These are phyloP conservation scores for Podaxis pistillaris DNA, from an alignment of 768 basidiomycete genomes.

Conservation along the genomic window DNA sequence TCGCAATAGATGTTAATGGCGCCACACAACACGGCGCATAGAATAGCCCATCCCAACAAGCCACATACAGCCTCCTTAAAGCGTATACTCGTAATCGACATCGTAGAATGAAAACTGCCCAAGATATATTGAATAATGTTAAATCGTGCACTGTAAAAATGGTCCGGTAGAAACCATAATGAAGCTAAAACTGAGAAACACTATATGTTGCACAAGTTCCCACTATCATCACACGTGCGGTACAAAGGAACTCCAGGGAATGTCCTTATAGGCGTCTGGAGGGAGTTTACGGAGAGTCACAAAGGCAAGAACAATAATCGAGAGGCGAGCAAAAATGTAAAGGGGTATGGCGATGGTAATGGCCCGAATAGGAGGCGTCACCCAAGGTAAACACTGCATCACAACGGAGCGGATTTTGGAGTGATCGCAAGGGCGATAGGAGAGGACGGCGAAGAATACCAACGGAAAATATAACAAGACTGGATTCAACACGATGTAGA, in stretches of 20 bases:
- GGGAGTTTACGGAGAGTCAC: neutral
- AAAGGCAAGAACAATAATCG: neutral
- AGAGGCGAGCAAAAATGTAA: slow-evolving; percentile 1
- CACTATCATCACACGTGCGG: neutral
- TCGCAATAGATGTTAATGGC: neutral
- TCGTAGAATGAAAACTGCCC: neutral
- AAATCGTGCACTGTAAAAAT: too few relatives aligned
- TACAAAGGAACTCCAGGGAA: slow-evolving; percentile 1
- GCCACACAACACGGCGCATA: neutral
- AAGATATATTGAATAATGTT: too few relatives aligned
- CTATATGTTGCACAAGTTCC: neutral
- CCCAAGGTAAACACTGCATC: neutral
- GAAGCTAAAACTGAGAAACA: too few relatives aligned
- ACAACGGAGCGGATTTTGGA: too few relatives aligned
- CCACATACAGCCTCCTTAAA: neutral
- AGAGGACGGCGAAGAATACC: neutral
- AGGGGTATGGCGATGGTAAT: neutral
- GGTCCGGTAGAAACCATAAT: too few relatives aligned
- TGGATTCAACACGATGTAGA: neutral
- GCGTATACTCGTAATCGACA: neutral
- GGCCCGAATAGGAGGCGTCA: neutral
- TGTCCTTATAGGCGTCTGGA: neutral
- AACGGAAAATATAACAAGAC: neutral
- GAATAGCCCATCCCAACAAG: neutral
- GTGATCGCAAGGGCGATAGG: too few relatives aligned